Evolutionary conservation across 2,329 filamentous ascomycete genomes (phyloP), one percentile per base, ranked within the genome.

Genomic region (Conoideocrella luteorostrata): DNA sequence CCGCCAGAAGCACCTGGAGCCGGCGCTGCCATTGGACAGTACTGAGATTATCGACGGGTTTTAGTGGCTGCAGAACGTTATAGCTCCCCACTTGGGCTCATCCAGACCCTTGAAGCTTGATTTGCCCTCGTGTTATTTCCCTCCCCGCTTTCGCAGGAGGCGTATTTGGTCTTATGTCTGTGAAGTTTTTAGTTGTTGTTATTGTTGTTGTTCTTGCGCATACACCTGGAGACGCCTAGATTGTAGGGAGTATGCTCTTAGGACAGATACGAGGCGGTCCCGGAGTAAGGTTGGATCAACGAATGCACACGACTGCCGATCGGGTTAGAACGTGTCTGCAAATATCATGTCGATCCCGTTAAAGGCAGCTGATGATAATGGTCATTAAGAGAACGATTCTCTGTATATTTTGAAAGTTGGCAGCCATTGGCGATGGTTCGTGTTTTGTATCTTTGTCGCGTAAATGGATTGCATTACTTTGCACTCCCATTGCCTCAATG

Each of bases 11-110:
- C 41, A 17, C 43, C 43, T 44, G 41, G 3, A 28, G 39, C 30
- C 12, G 30, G 39, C 21, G 41, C 41, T 41, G 47, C 43, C 47
- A 51, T 51, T 46, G 47, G 40, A 7, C 28, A 30, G 9, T 17
- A 26, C 15, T 11, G 10, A 39, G 34, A 11, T 44, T 34, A 39
- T 3, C 17, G 20, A 28, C 36, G 42, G 35, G 29, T 32, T 24
- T 41, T 7, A 30, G 22, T 39, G 43, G 43, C 44, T 23, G 37
- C 18, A 18, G 21, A 37, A 23, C 22, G 43, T 37, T 33, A 18
- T 7, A 38, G 9, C 26, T 7, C 32, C 29, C 41, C 41, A 43
- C 41, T 38, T 43, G 26, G 32, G 20, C 34, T 29, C 28, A 6
- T 24, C 18, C 28, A 24, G 20, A 17, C n/a, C 30, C 39, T 32